Percentiles rank a stretch among this genome's conserved stretches.
Conservation (phyloP, 169 alveolate genomes). For the Haemoproteus tartakovskyi region DNA sequence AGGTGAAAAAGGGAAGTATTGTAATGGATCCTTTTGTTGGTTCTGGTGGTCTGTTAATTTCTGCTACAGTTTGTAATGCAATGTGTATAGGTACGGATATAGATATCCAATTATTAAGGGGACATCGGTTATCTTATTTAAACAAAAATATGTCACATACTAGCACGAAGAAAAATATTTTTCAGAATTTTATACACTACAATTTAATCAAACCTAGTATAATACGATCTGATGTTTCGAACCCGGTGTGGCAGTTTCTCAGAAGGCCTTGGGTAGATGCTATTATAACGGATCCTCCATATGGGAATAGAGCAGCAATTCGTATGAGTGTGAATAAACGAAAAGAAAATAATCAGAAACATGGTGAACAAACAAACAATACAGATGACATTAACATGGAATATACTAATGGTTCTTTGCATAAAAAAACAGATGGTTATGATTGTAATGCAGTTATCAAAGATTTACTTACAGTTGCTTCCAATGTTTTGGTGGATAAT, state of each 20-base stretch:
- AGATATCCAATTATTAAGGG: constrained; percentile 91
- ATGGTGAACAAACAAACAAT: background rate
- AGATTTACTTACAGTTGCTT: constrained; percentile 70
- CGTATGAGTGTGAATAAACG: constrained; percentile 7
- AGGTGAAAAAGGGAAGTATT: constrained; percentile 68
- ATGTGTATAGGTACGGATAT: constrained; percentile 94
- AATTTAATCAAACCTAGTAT: constrained; percentile 70
- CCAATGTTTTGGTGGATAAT: constrained; percentile 70
- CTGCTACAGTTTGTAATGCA: constrained; percentile 89
- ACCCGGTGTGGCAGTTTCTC: constrained; percentile 44
- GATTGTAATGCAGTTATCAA: constrained; percentile 25
- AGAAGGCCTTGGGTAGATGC: constrained; percentile 91
- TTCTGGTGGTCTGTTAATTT: constrained; percentile 92
- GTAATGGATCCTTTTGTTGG: constrained; percentile 97
- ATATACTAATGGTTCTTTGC: constrained; percentile 4
- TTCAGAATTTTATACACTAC: constrained; percentile 70
- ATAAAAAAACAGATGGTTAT: constrained; percentile 30
- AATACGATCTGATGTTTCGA: constrained; percentile 59
- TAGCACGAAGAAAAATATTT: constrained; percentile 58
- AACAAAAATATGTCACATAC: constrained; percentile 73
- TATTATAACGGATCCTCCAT: constrained; percentile 97
- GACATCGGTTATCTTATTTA: constrained; percentile 78
- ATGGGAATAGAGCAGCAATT: constrained; percentile 83
- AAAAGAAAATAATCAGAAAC: background rate
- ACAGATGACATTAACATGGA: background rate